These are phyloP conservation scores for Myxozyma vanderwaltii DNA, from an alignment of 805 yeast genomes.

Conservation along the genomic window DNA sequence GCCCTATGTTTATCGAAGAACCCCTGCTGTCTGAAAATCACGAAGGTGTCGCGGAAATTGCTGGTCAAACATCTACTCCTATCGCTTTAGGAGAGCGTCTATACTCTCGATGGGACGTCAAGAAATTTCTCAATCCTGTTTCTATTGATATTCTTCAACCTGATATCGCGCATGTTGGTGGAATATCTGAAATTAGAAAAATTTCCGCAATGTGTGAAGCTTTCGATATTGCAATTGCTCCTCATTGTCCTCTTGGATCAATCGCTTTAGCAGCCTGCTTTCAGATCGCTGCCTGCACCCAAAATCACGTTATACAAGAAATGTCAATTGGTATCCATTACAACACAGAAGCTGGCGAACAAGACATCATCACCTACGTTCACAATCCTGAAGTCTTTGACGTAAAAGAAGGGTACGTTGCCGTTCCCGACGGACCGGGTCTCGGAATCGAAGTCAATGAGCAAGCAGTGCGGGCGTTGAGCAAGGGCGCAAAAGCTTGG, in stretches of 20 bases:
- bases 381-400: conserved; percentile 36
- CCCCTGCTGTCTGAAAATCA: conserved; percentile 39
- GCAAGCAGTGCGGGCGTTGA: conserved; percentile 17
- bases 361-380: conserved; percentile 37
- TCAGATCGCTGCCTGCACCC: conserved; percentile 36
- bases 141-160: conserved; percentile 41
- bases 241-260: conserved; percentile 42
- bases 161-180: conserved; percentile 40
- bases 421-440: conserved; percentile 37
- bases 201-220: conserved; percentile 41
- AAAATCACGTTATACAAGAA: conserved; percentile 38
- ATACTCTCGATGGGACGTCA: conserved; percentile 37
- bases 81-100: conserved; percentile 41
- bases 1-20: conserved; percentile 41
- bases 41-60: conserved; percentile 36
- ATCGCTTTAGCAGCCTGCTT: conserved; percentile 40
- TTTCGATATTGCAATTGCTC: conserved; percentile 40
- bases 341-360: conserved; percentile 35
- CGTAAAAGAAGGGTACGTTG: conserved; percentile 37
- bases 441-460: conserved; percentile 38
- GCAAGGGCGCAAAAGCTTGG: conserved; percentile 24
- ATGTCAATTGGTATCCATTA: conserved; percentile 40
- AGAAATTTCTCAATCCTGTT: conserved; percentile 37
- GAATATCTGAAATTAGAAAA: conserved; percentile 39
- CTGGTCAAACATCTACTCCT: conserved; percentile 37